A percentile compares a stretch with the other conserved stretches of the same genome.
Conservation (phyloP, 164 flowering plant species). For the Liquidambar formosana region DNA sequence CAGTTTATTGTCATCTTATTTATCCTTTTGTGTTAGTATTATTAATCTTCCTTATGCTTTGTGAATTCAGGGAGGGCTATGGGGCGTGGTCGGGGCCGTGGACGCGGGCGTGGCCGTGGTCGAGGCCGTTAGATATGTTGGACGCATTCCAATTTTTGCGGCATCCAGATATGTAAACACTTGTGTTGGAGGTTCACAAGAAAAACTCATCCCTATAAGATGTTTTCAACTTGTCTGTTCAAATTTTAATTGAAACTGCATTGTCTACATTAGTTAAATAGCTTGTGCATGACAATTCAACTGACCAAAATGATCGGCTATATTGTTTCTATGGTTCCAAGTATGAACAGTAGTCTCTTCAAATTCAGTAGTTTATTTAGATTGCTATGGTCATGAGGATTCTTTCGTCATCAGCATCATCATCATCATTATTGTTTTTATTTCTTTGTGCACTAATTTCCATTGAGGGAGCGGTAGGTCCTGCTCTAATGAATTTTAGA, state of each 20-base stretch:
- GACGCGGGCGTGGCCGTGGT: constrained; percentile 93
- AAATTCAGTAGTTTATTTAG: too few species aligned
- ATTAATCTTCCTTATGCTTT: neutral
- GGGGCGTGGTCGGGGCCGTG: constrained; percentile 92
- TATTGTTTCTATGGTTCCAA: neutral
- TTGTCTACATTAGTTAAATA: neutral
- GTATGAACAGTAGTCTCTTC: neutral
- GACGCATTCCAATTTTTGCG: neutral
- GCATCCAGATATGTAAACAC: constrained; percentile 3
- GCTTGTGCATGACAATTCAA: neutral
- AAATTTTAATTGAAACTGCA: neutral
- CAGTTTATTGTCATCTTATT: neutral
- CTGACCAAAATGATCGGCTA: neutral
- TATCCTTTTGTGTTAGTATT: neutral
- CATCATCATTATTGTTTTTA: too few species aligned
- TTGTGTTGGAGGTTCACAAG: constrained; percentile 5
- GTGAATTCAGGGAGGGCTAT: constrained; percentile 56
- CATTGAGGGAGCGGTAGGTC: too few species aligned
- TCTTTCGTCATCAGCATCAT: too few species aligned
- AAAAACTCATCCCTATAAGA: neutral
- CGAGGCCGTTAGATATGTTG: constrained; percentile 31
- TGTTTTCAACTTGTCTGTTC: neutral
- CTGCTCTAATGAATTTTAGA: too few species aligned
- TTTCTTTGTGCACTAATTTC: too few species aligned
- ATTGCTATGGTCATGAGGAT: too few species aligned